Evolutionary conservation across 2,329 filamentous ascomycete species (phyloP), one percentile per base, ranked within the genome.

Genomic region (Sarocladium strictum): DNA sequence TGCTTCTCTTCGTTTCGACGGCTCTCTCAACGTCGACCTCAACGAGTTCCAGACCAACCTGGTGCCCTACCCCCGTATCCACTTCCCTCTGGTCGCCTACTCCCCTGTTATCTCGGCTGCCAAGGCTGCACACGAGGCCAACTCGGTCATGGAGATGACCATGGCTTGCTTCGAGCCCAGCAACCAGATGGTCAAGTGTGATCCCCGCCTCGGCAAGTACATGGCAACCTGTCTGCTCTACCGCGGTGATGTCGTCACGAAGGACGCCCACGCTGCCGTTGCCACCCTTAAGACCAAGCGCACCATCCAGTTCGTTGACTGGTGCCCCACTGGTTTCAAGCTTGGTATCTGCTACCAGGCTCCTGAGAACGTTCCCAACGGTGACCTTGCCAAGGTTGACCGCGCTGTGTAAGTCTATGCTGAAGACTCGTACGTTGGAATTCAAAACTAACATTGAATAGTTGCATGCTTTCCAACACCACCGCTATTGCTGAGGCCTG

Each of bases 41-140:
- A 97, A 97, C 83, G 93, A 99, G 81, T 99, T 99, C 89, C 93
- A 99, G 85, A 99, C 93, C 77, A 99, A 99, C 83, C 78, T 99
- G 76, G 93, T 99, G 60, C 93, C 93, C 59, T 99, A 97, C 79
- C 93, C 93, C 62, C 91, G 93, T 78, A 99, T 99, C 69, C 93
- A 99, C 80, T 99, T 97, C 87, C 93, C 93, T 71, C 88, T 99
- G 66, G 92, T 97, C 68, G 91, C 92, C 62, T 99, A 97, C 72
- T 83, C 94, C 43, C 93, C 93, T 58, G 89, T 99, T 69, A 85
- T 97, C 74, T 97, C 92, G 59, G 89, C 91, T 60, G 88, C 90
- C 73, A 97, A 97, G 85, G 90, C 92, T 65, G 88, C 90, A 57
- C 93, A 99, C 80, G 93, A 99, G 82, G 86, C 92, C 81, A 96